Evolutionary conservation across 805 yeast genomes (phyloP), one percentile per base, ranked within the genome.

Genomic region (Nakazawaea holstii): DNA sequence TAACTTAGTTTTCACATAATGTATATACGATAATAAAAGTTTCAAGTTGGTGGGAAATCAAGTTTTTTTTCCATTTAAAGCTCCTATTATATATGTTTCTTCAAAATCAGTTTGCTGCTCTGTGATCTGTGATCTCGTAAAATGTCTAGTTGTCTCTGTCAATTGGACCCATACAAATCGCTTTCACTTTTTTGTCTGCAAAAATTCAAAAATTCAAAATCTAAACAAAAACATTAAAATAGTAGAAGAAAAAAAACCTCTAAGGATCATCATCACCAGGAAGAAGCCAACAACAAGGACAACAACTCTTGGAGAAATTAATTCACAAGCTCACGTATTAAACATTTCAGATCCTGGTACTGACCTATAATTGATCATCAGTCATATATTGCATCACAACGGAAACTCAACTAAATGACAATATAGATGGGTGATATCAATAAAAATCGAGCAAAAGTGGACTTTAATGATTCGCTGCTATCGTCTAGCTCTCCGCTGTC

Each of bases 1-100:
- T 85, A 78, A 79, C 82, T 37, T 39, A 28, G 36, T 17, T 39
- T n/a, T 20, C 24, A 20, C 24, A 20, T 20, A 27, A 36, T 38
- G 38, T 41, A 41, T 33, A 41, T 41, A 41, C 27, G 35, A 39
- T 26, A 35, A 14, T 35, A 36, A 17, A 8, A 33, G 17, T 30
- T 30, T 11, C n/a, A 11, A 30, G 33, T 4, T n/a, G 4, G n/a
- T 30, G n/a, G n/a, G 11, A 30, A 30, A 30, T 11, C 6, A n/a
- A 11, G 4, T 4, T 3, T 14, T 3, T 35, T 35, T 6, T 3
- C 24, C 24, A 35, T 35, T n/a, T 35, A 29, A 29, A 3, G 14
- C 10, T 30, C 32, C n/a, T 30, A 30, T 3, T 30, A 9, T 9
- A 30, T 30, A 3, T 4, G 32, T 13, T 30, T 30, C n/a, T 20